Conservation (phyloP, 306 rosid species). For the Astragalus membranaceus region DNA sequence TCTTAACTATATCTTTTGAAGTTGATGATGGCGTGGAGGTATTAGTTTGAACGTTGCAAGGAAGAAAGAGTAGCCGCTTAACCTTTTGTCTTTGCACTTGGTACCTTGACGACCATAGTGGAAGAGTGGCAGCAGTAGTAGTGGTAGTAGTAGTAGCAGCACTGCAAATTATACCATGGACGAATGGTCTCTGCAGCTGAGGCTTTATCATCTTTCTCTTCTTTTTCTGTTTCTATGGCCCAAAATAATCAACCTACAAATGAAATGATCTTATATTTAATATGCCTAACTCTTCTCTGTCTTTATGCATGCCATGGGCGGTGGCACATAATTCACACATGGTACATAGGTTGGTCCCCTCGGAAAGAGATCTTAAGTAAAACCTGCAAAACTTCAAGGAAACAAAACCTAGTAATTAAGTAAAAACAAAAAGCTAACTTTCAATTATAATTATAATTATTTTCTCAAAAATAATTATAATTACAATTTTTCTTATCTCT, state of each 20-base stretch:
- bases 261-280: neutral
- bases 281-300: neutral
- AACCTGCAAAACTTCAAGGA: too few species aligned
- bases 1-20: neutral
- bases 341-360: too few species aligned
- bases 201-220: slow-evolving; percentile 26
- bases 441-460: too few species aligned
- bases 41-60: neutral
- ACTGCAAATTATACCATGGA: neutral
- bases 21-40: neutral
- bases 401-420: too few species aligned
- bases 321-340: too few species aligned
- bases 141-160: too few species aligned
- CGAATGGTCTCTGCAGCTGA: neutral
- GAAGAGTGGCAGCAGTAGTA: neutral
- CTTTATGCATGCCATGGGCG: too few species aligned
- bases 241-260: neutral
- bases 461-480: too few species aligned
- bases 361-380: too few species aligned
- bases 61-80: neutral
- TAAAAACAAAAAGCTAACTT: too few species aligned
- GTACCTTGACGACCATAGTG: neutral
- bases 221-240: slow-evolving; percentile 8
- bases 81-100: neutral
- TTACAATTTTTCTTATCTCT: too few species aligned